Conservation (phyloP, 2,329 filamentous ascomycete genomes). For the Ramichloridium luteum region DNA sequence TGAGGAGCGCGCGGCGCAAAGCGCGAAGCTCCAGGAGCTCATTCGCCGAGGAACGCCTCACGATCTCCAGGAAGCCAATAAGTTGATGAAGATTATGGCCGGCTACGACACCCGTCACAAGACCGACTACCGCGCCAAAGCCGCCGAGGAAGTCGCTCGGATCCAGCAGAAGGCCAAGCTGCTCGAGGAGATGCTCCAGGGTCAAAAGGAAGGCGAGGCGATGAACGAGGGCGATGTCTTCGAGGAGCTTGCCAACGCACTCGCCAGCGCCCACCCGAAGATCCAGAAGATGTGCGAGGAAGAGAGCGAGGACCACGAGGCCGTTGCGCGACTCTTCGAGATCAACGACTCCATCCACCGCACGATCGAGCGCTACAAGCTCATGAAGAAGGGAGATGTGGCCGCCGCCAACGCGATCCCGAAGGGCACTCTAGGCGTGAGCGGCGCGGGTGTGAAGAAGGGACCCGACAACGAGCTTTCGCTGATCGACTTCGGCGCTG, state of each 20-base stretch:
- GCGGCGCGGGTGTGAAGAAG: constrained; percentile 49
- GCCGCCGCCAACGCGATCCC: constrained; percentile 74
- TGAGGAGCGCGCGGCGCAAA: constrained; percentile 87
- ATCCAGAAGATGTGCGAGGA: constrained; percentile 99
- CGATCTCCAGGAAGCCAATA: constrained; percentile 91
- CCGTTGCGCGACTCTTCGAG: constrained; percentile 85
- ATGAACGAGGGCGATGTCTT: constrained; percentile 60
- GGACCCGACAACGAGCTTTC: constrained; percentile 69
- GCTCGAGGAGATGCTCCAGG: constrained; percentile 82
- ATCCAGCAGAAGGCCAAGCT: constrained; percentile 92
- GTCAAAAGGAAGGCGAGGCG: constrained; percentile 67
- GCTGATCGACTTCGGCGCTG: constrained; percentile 77
- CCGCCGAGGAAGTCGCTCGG: constrained; percentile 84
- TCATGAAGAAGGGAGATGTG: constrained; percentile 89
- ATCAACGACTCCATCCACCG: constrained; percentile 99
- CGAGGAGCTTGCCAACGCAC: constrained; percentile 72
- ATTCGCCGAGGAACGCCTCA: constrained; percentile 85
- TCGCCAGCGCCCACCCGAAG: constrained; percentile 92
- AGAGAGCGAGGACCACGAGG: constrained; percentile 91
- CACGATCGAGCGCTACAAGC: constrained; percentile 87
- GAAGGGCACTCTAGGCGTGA: constrained; percentile 62
- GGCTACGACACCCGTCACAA: constrained; percentile 92
- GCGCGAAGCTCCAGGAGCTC: constrained; percentile 93
- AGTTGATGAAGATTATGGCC: constrained; percentile 98
- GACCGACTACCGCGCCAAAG: constrained; percentile 95